A percentile compares a stretch with the other conserved stretches of the same genome.
phyloP scores from a whole-genome alignment of 2,329 filamentous ascomycete species.

The Penicillium sp. region DNA sequence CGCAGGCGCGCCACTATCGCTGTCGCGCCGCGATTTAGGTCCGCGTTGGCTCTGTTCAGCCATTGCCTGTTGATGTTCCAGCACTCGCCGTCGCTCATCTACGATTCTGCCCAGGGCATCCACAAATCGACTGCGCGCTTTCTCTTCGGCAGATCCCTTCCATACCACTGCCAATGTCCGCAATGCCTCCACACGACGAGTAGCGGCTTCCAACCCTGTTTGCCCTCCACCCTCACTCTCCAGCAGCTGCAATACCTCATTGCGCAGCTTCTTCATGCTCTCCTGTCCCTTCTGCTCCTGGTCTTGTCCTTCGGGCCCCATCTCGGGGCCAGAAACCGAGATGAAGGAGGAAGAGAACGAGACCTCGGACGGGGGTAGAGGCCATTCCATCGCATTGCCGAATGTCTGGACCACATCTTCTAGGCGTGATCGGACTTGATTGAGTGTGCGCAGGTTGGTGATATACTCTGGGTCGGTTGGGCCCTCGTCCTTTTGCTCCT shows the following conservation, averaged over 20 bases:
- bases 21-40: slow-evolving; percentile 19
- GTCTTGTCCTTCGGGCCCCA: slow-evolving; percentile 60
- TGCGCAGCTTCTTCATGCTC: slow-evolving; percentile 59
- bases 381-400: slow-evolving; percentile 93
- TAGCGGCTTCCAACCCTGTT: slow-evolving; percentile 64
- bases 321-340: slow-evolving; percentile 80
- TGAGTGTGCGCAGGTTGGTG: slow-evolving; percentile 73
- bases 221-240: slow-evolving; percentile 55
- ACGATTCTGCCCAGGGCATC: slow-evolving; percentile 76
- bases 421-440: slow-evolving; percentile 74
- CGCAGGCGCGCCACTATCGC: slow-evolving; percentile 39
- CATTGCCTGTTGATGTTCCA: slow-evolving; percentile 38
- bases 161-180: slow-evolving; percentile 74
- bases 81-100: slow-evolving; percentile 60
- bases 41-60: slow-evolving; percentile 21
- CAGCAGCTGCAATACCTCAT: slow-evolving; percentile 67
- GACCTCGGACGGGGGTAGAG: slow-evolving; percentile 80
- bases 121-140: slow-evolving; percentile 73
- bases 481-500: slow-evolving; percentile 2
- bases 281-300: slow-evolving; percentile 84
- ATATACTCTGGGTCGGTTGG: slow-evolving; percentile 62
- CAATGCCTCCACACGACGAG: slow-evolving; percentile 68
- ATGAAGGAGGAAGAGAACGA: slow-evolving; percentile 81
- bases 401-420: slow-evolving; percentile 88
- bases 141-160: slow-evolving; percentile 95